Evolutionary conservation across 352 stramenopile genomes (phyloP).

Genomic region (Phytophthora aleatoria): DNA sequence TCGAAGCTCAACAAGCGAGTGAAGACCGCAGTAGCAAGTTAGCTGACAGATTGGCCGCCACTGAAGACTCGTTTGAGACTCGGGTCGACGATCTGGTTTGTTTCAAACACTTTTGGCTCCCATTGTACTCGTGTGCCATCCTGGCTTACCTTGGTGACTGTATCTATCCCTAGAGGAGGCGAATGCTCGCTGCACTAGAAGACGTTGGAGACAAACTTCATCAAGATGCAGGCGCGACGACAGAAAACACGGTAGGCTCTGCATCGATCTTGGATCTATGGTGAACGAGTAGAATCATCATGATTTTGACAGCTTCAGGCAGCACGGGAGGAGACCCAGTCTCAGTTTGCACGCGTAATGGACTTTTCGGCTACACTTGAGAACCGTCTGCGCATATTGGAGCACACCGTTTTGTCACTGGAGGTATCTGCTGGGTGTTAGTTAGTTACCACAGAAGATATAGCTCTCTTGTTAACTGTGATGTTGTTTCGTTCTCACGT

Average conservation of each 20-base stretch:
- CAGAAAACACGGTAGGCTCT: constrained; percentile 19
- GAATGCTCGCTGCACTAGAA: constrained; percentile 31
- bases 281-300: background rate
- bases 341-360: constrained; percentile 22
- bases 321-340: constrained; percentile 20
- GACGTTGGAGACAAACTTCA: constrained; percentile 31
- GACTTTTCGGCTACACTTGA: constrained; percentile 29
- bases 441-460: background rate
- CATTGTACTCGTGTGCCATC: background rate
- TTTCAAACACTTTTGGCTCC: background rate
- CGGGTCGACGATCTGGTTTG: constrained; percentile 63
- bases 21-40: constrained; percentile 39
- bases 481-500: background rate
- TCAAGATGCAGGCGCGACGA: constrained; percentile 16
- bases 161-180: constrained; percentile 18
- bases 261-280: background rate
- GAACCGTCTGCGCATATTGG: constrained; percentile 33
- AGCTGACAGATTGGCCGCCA: constrained; percentile 38
- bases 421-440: constrained; percentile 11
- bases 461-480: background rate
- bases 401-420: constrained; percentile 32
- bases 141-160: background rate
- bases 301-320: constrained; percentile 21
- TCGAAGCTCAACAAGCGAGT: constrained; percentile 42
- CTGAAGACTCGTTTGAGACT: constrained; percentile 50